phyloP scores from a whole-genome alignment of 2,329 filamentous ascomycete genomes.

The Penicillium verrucosum region DNA sequence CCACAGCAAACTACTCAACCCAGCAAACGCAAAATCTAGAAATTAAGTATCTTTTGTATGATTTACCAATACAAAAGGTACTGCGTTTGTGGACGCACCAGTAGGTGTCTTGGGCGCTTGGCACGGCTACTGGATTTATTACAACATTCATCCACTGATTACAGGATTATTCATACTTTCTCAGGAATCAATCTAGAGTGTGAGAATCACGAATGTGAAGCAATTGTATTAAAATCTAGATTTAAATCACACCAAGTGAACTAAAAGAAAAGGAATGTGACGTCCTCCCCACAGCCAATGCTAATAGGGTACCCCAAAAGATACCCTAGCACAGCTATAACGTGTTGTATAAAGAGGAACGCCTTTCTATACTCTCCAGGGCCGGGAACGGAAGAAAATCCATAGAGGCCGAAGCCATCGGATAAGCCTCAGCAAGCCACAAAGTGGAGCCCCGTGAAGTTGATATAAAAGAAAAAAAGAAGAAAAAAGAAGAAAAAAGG shows the following conservation, averaged over 20 bases:
- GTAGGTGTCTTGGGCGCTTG: no score
- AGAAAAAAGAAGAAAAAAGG: conserved; percentile 5
- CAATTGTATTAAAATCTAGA: background rate
- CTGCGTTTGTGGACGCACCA: no score
- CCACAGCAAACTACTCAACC: no score
- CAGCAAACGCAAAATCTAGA: no score
- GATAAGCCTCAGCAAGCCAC: conserved; percentile 22
- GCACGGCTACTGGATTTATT: background rate
- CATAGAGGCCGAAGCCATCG: conserved; percentile 17
- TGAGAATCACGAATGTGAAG: background rate
- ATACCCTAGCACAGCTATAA: conserved; percentile 12
- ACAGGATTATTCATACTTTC: no score
- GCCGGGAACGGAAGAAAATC: conserved; percentile 23
- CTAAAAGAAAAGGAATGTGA: background rate
- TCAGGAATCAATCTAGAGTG: no score
- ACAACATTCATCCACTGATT: background rate
- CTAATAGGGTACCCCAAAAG: conserved; percentile 1
- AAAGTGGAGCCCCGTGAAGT: conserved; percentile 21
- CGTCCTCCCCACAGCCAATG: conserved; percentile 6
- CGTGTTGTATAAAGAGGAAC: conserved; percentile 16
- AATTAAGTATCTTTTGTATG: no score
- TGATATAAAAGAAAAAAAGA: conserved; percentile 14
- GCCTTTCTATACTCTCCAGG: conserved; percentile 21
- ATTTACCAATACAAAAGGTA: no score
- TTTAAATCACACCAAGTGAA: background rate